phyloP scores from a whole-genome alignment of 495 filamentous ascomycete species.

The Penicillium diatomitis region DNA sequence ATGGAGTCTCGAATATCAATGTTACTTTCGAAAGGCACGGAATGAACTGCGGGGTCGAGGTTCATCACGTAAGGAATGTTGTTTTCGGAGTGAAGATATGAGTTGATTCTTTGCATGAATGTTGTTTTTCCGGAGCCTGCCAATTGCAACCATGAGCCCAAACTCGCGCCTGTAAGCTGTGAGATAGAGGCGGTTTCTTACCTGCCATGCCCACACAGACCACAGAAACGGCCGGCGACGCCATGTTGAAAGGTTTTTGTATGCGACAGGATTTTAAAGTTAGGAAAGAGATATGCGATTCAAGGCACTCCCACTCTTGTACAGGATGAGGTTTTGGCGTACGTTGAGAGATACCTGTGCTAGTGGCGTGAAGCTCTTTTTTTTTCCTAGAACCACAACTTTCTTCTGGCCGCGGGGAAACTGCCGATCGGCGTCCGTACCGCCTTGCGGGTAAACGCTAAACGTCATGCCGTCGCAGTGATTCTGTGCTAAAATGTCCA shows the following conservation, averaged over 20 bases:
- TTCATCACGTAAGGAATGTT: constrained; percentile 88
- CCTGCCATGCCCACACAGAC: constrained; percentile 98
- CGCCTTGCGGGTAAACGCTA: constrained; percentile 17
- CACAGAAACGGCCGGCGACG: constrained; percentile 55
- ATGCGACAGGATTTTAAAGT: too few species aligned
- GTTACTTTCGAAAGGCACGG: constrained; percentile 95
- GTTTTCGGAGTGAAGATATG: constrained; percentile 69
- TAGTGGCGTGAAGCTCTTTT: constrained; percentile 14
- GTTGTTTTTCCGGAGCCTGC: constrained; percentile 92
- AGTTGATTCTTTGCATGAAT: constrained; percentile 96
- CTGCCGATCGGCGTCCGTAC: constrained; percentile 22
- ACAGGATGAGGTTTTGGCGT: too few species aligned
- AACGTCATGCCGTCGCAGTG: constrained; percentile 29
- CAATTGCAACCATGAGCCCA: background rate
- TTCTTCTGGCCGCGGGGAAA: constrained; percentile 27
- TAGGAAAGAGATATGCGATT: too few species aligned
- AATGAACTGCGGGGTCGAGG: constrained; percentile 88
- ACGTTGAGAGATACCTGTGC: too few species aligned
- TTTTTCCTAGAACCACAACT: constrained; percentile 11
- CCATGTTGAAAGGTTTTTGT: constrained; percentile 22
- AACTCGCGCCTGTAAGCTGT: constrained; percentile 1
- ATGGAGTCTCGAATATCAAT: constrained; percentile 98
- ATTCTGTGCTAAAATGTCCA: constrained; percentile 5
- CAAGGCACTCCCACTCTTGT: too few species aligned
- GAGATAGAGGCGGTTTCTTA: constrained; percentile 11